These are phyloP conservation scores for Aegle marmelos DNA, from an alignment of 345 rosid genomes.

Conservation along the genomic window DNA sequence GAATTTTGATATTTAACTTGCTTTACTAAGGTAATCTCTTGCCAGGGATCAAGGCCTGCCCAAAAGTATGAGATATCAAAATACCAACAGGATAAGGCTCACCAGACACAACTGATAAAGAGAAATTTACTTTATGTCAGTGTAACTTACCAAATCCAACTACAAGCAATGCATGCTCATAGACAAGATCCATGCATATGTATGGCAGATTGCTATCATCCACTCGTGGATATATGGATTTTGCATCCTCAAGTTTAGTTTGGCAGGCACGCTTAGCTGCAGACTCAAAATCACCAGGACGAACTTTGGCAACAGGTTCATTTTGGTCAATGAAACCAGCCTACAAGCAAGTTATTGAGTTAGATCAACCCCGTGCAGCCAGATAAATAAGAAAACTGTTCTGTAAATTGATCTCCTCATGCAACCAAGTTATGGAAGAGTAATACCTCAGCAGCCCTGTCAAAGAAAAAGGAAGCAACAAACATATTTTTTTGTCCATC, in stretches of 20 bases:
- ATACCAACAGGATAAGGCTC: not conserved
- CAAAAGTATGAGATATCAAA: conserved; percentile 9
- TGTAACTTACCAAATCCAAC: conserved; percentile 78
- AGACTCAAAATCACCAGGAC: conserved; percentile 64
- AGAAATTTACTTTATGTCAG: not conserved
- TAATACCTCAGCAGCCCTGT: conserved; percentile 94
- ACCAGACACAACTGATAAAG: not conserved
- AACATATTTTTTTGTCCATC: conserved; percentile 93
- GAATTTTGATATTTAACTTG: conserved; percentile 59
- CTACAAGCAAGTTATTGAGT: conserved; percentile 31
- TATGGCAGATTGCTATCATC: conserved; percentile 61
- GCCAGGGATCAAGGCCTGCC: conserved; percentile 70
- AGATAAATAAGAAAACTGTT: not conserved
- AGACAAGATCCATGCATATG: conserved; percentile 93
- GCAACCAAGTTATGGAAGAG: conserved; percentile 1
- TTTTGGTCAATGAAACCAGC: conserved; percentile 70
- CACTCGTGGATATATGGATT: conserved; percentile 43
- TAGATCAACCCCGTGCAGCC: not conserved
- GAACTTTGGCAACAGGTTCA: conserved; percentile 70
- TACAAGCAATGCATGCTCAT: conserved; percentile 73
- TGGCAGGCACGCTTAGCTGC: conserved; percentile 91
- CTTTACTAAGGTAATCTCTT: conserved; percentile 81
- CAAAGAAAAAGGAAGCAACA: conserved; percentile 94
- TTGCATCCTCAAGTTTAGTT: conserved; percentile 62
- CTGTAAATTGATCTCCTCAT: not conserved